Evolutionary conservation across 2,329 filamentous ascomycete species (phyloP), one percentile per base, ranked within the genome.

Genomic region (Lasiodiplodia sp.): DNA sequence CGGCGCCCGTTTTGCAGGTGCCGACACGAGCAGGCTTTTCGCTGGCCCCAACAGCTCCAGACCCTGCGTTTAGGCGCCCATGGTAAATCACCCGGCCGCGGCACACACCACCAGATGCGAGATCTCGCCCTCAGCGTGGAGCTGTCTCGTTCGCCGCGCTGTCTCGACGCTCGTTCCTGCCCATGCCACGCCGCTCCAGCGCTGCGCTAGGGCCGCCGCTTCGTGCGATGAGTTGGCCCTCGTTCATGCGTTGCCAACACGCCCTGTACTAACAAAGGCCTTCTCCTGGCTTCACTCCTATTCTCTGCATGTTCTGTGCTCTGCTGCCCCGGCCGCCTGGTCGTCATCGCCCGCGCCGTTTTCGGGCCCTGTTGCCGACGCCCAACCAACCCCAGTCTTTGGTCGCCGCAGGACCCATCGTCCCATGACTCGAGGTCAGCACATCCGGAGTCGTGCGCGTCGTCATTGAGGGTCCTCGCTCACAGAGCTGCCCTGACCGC

Each of bases 231-330:
- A 31, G 58, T 25, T 63, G 58, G 58, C 57, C 58, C 31, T 16
- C 23, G 40, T 49, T 62, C 25, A 34, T 34, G 58, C 60, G 47
- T 23, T 49, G 57, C 57, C 38, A 62, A n/a, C 57, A 51, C 16
- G 21, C 38, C 38, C 16, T 18, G 5, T 12, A 5, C 21, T 18
- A 52, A 64, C 44, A 25, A 37, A 16, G 47, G 18, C 60, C 60
- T 21, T 63, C 58, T 63, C 58, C 44, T 63, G 58, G 58, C 58
- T 18, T 25, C 44, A 34, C 58, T 63, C 40, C 40, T 63, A 28
- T 63, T 63, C 58, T 63, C 58, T 44, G 34, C n/a, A 38, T 60
- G 57, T 60, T 60, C 57, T 60, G 57, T 60, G 58, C 58, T 51
- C 34, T 62, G 25, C 57, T 8, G 55, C 47, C 38, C 38, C 37